Base-by-base conservation (phyloP, 495 filamentous ascomycete genomes). In the Podospora comata region DNA sequence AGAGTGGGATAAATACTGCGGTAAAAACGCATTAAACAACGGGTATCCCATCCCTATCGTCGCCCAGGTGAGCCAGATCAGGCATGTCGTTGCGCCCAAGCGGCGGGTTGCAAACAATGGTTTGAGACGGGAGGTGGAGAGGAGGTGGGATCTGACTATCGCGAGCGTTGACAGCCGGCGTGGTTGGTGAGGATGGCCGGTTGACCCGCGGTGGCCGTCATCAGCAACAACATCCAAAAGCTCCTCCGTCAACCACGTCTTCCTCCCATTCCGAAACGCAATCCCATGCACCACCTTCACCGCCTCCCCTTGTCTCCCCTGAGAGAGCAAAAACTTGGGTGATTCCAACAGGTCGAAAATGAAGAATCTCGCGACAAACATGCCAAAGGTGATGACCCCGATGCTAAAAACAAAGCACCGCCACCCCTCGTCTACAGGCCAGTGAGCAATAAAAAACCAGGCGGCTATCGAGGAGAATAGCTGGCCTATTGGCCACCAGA, bases 1-100 rank as follows among this genome's bases (percentile, higher is more conserved):
- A 3, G 39, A 48, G 16, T 87, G 86, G n/a, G 88, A 84, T 66
- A 93, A 89, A 73, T 92, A 92, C 72, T 89, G 92, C 1, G 92
- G 92, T 4, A 94, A 84, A 73, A 95, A 95, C 61, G 90, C 90
- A 76, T 94, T 94, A 81, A 93, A 95, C 0, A 95, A 79, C 1
- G 92, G 92, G 72, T 90, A 94, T 16, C 83, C 84, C 77, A 85
- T 79, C 55, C 84, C 84, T 68, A 86, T 86, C 23, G 82, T 83
- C 0, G 79, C 78, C 83, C 82, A 88, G 68, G 81, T 82, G 68
- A 86, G 85, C 85, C 85, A 88, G 48, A 88, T 83, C n/a, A 87
- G 70, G 5, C 74, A 3, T 11, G 39, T 48, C 9, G 39, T 48
- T 3, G 13, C 9, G 2, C 9, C 15, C 9, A 48, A 16, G 2